Base-by-base conservation (phyloP, 179 eudicot species). In the Silene coronaria region DNA sequence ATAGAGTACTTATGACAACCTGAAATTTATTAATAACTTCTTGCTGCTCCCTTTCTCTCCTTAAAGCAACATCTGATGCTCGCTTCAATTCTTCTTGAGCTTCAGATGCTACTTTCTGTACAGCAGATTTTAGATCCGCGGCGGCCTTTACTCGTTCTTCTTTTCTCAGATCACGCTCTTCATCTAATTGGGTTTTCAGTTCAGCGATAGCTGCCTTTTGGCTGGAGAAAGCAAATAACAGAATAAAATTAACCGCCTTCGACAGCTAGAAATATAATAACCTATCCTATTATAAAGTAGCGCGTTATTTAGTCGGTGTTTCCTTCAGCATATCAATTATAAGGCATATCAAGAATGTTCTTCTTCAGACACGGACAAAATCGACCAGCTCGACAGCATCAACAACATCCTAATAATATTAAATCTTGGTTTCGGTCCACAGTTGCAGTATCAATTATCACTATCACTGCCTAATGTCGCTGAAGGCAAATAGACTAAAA, bases 91-190 rank as follows among this genome's bases (percentile, higher is more conserved):
- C 98, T 74, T 92, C 97, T 70, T 87, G 89, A 66, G 94, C 91
- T 86, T 94, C 97, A 64, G 86, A 82, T 77, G 86, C 93, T 75
- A 86, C 89, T 84, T 85, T 89, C 80, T 88, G 97, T 67, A 90
- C 72, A 30, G 94, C 83, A 70, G 82, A 77, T 87, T 85, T 94
- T 63, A 90, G 71, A 78, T 92, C 90, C 55, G 71, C 78, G n/a
- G 82, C 85, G 78, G 97, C 91, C 83, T 94, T 90, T 80, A 90
- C 96, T 42, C 97, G 84, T 73, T 94, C 98, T 71, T 89, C 89
- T 83, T 86, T 92, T 82, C 97, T 94, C 77, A 89, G 92, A 58
- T 92, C 90, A 79, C 97, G 91, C 86, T 94, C 98, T 83, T 94
- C 98, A 78, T 89, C 89, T 83, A 94, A 71, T 67, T 85, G 90